A percentile compares a stretch with the other conserved stretches of the same genome.
These are phyloP conservation scores for Vigna mungo DNA, from an alignment of 306 rosid genomes.

Conservation along the genomic window DNA sequence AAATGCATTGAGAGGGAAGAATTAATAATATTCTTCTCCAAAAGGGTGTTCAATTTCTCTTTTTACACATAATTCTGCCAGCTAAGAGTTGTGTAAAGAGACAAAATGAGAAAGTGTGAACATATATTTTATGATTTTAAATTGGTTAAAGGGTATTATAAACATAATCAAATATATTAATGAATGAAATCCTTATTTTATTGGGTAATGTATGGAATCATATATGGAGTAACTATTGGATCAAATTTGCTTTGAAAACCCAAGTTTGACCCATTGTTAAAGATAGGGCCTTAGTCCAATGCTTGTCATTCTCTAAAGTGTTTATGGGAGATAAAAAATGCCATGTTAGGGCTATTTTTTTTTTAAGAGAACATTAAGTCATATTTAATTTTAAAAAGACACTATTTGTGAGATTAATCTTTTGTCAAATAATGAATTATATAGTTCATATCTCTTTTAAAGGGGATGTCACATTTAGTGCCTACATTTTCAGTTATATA, in stretches of 20 bases:
- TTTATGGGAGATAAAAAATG: not conserved
- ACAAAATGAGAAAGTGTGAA: too few relatives aligned
- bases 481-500: not conserved
- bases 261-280: not conserved
- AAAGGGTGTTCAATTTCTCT: not conserved
- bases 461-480: not conserved
- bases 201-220: too few relatives aligned
- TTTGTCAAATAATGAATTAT: not conserved
- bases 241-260: not conserved
- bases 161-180: too few relatives aligned
- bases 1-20: not conserved
- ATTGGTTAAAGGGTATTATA: too few relatives aligned
- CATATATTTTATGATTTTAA: too few relatives aligned
- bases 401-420: not conserved
- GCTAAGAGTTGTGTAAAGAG: too few relatives aligned
- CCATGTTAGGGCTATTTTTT: not conserved
- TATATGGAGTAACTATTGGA: not conserved
- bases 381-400: not conserved
- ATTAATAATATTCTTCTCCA: not conserved
- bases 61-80: too few relatives aligned
- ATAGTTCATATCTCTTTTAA: not conserved
- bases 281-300: not conserved
- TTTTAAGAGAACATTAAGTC: not conserved
- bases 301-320: not conserved
- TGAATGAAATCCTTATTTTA: too few relatives aligned